Conservation (phyloP, 225 moss, liverwort and hornwort genomes). For the Marchantia polymorpha region DNA sequence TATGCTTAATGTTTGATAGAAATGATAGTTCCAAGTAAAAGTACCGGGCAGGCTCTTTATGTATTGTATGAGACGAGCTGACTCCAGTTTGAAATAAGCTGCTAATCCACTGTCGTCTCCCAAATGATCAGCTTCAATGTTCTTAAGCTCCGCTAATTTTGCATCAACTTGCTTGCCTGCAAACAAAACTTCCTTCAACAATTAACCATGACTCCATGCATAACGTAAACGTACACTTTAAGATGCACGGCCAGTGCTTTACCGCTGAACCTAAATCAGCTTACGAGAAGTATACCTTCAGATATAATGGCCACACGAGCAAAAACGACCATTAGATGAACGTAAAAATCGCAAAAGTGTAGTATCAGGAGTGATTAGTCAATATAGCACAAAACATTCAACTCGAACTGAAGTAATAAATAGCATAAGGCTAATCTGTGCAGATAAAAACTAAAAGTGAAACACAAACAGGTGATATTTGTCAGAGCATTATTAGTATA, state of each 20-base stretch:
- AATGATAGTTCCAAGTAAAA: constrained; percentile 8
- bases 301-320: too few species aligned
- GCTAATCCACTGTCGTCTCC: constrained; percentile 39
- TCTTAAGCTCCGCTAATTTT: constrained; percentile 48
- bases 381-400: too few species aligned
- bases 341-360: too few species aligned
- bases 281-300: too few species aligned
- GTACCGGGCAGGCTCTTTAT: constrained; percentile 53
- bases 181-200: not conserved
- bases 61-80: constrained; percentile 41
- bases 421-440: too few species aligned
- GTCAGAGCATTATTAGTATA: too few species aligned
- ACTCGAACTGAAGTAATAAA: too few species aligned
- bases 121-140: constrained; percentile 38
- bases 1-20: not conserved
- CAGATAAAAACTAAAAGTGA: too few species aligned
- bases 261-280: not conserved
- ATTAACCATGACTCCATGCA: not conserved
- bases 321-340: too few species aligned
- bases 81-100: constrained; percentile 47
- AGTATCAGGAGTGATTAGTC: too few species aligned
- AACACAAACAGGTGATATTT: too few species aligned
- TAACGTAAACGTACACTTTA: not conserved
- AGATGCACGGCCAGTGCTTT: not conserved
- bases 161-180: constrained; percentile 59